A percentile compares a stretch with the other conserved stretches of the same genome.
These are phyloP conservation scores for Solanum boliviense DNA, from an alignment of 257 asterid species.

Conservation along the genomic window DNA sequence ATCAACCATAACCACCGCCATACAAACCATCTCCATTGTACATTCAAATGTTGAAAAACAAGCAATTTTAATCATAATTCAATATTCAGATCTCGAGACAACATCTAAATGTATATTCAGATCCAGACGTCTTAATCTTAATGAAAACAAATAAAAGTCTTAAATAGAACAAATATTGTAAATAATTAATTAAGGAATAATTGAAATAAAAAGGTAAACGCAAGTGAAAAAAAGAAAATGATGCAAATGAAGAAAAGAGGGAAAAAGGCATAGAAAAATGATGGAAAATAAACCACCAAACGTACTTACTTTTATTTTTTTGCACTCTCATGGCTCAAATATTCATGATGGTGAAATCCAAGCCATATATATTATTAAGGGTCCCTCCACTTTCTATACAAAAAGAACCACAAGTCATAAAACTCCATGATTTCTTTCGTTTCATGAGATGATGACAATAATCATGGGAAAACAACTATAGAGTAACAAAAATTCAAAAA, in stretches of 20 bases:
- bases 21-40: too few relatives aligned
- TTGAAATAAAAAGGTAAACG: not conserved
- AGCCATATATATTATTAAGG: not conserved
- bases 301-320: not conserved
- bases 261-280: not conserved
- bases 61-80: too few relatives aligned
- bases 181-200: not conserved
- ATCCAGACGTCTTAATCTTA: too few relatives aligned
- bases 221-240: not conserved
- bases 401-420: not conserved
- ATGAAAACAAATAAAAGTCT: too few relatives aligned
- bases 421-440: not conserved
- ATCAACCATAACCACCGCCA: not conserved
- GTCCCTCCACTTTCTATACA: not conserved
- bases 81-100: too few relatives aligned
- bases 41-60: not conserved
- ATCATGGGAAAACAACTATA: not conserved
- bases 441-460: not conserved
- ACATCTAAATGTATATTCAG: too few relatives aligned
- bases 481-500: not conserved
- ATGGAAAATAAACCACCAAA: not conserved
- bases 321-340: slow-evolving; percentile 1
- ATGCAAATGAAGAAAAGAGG: not conserved
- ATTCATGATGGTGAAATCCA: not conserved
- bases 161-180: not conserved